These are phyloP conservation scores for Parathielavia hyrcaniae DNA, from an alignment of 495 filamentous ascomycete species.

Conservation along the genomic window DNA sequence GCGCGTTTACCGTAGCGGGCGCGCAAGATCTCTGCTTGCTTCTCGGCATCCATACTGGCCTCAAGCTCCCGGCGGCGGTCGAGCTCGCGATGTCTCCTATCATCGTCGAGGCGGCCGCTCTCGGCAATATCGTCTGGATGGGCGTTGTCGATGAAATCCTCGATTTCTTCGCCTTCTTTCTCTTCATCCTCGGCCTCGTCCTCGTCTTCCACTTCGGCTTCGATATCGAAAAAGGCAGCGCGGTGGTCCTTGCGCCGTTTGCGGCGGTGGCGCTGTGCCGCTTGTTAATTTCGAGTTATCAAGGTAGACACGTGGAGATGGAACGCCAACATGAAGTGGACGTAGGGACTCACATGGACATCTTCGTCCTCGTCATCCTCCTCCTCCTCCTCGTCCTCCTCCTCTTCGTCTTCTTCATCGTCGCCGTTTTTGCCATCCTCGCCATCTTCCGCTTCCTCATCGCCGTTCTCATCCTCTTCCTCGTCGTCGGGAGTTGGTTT, in stretches of 20 bases:
- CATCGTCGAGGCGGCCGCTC: constrained; percentile 73
- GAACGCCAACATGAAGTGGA: not conserved
- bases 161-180: constrained; percentile 77
- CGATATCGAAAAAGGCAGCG: constrained; percentile 85
- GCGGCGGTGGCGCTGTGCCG: constrained; percentile 58
- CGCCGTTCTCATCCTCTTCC: constrained; percentile 44
- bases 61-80: constrained; percentile 84
- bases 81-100: constrained; percentile 87
- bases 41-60: constrained; percentile 83
- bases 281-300: constrained; percentile 14
- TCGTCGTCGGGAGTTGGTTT: constrained; percentile 23
- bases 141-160: constrained; percentile 79
- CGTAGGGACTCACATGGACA: constrained; percentile 32
- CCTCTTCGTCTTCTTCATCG: constrained; percentile 56
- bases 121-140: constrained; percentile 87
- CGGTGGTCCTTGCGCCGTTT: constrained; percentile 70
- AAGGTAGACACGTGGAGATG: not conserved
- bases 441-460: constrained; percentile 32
- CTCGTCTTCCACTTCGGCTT: constrained; percentile 94
- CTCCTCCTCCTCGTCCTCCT: constrained; percentile 46
- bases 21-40: constrained; percentile 77
- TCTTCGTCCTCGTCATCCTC: constrained; percentile 47
- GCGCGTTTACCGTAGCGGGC: constrained; percentile 68
- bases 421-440: constrained; percentile 49
- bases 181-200: constrained; percentile 84